Evolutionary conservation across 2,329 filamentous ascomycete genomes (phyloP).

Genomic region (Aspergillus pseudotamarii): DNA sequence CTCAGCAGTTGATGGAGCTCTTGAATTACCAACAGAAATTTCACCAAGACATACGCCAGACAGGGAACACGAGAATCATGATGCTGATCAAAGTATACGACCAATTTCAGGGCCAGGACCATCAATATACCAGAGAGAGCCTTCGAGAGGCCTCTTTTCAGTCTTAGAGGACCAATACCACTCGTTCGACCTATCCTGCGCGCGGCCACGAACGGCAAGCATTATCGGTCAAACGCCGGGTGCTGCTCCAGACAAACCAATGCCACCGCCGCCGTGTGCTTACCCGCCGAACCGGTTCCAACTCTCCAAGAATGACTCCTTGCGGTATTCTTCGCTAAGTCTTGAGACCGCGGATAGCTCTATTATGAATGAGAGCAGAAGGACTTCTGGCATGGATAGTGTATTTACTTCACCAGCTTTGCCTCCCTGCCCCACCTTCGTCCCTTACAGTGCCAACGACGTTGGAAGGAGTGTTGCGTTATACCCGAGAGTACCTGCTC

Average conservation of each 20-base stretch:
- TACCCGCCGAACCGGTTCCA: constrained; percentile 36
- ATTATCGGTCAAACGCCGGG: constrained; percentile 39
- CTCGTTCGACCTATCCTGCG: constrained; percentile 25
- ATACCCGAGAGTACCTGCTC: constrained; percentile 26
- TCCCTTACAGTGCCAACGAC: constrained; percentile 42
- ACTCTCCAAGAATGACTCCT: constrained; percentile 39
- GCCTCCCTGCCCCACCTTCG: constrained; percentile 37
- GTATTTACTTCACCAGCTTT: constrained; percentile 35
- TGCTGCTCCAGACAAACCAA: constrained; percentile 36
- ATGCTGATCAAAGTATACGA: constrained; percentile 28
- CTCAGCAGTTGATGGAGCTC: constrained; percentile 38
- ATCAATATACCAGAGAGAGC: constrained; percentile 27
- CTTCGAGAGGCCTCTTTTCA: constrained; percentile 24
- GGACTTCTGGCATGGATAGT: constrained; percentile 31
- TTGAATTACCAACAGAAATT: constrained; percentile 40
- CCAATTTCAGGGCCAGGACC: constrained; percentile 37
- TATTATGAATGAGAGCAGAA: constrained; percentile 37
- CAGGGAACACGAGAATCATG: constrained; percentile 26
- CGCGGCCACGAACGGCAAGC: constrained; percentile 34
- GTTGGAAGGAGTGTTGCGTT: constrained; percentile 35
- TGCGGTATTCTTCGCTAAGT: constrained; percentile 40
- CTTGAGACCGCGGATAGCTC: constrained; percentile 43
- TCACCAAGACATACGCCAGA: constrained; percentile 42
- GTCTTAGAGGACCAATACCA: constrained; percentile 28
- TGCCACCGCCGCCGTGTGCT: constrained; percentile 39